A percentile compares a stretch with the other conserved stretches of the same genome.
Evolutionary conservation across 176 grass and related monocot genomes (phyloP).

Genomic region (Carex scoparia): DNA sequence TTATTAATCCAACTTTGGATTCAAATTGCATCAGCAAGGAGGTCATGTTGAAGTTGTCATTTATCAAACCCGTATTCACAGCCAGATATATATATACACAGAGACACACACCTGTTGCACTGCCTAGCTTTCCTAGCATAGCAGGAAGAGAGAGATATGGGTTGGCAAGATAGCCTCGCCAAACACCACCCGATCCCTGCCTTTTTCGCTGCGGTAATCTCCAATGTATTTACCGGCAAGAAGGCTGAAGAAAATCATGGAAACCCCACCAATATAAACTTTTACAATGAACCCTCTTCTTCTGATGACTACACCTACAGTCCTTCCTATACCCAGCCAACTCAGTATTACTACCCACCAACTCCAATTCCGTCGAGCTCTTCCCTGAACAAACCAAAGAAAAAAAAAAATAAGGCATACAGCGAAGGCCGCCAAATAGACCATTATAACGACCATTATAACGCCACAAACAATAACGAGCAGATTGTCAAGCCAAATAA

Average conservation of each 20-base stretch:
- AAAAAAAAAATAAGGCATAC: not conserved
- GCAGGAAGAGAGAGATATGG: conserved; percentile 11
- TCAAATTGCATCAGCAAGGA: not conserved
- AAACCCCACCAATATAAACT: not conserved
- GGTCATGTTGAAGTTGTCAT: not conserved
- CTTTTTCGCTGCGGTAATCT: conserved; percentile 1
- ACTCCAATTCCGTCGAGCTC: not conserved
- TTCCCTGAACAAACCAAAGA: conserved; percentile 5
- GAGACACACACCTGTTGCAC: not conserved
- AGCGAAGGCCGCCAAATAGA: not conserved
- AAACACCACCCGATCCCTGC: conserved; percentile 6
- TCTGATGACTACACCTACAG: not conserved
- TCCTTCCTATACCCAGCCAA: not conserved
- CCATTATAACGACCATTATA: not conserved
- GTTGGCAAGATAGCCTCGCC: conserved; percentile 10
- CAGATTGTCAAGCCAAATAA: not conserved
- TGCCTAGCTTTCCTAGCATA: not conserved
- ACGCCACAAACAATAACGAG: not conserved
- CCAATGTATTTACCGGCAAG: conserved; percentile 5
- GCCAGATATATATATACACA: conserved; percentile 12
- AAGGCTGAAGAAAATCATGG: not conserved
- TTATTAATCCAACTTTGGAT: not conserved
- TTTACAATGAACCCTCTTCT: not conserved
- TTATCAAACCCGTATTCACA: not conserved
- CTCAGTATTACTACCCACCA: conserved; percentile 3